Evolutionary conservation across 805 yeast genomes (phyloP).

Genomic region (Cephaloascus fragrans): DNA sequence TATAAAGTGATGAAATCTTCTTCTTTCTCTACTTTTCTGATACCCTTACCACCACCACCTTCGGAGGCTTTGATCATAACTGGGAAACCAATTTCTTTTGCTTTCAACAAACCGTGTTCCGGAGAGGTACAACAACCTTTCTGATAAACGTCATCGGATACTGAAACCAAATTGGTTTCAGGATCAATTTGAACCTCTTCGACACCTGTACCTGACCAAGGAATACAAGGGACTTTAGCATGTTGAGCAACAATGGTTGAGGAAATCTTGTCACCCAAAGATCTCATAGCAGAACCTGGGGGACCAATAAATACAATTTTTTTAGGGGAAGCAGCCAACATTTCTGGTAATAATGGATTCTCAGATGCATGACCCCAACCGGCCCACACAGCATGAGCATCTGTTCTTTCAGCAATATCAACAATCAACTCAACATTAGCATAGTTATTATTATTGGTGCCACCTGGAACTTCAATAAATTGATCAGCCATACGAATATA

Average conservation of each 20-base stretch:
- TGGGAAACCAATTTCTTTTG: constrained; percentile 88
- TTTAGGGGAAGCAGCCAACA: constrained; percentile 85
- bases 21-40: constrained; percentile 86
- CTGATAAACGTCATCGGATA: constrained; percentile 71
- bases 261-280: constrained; percentile 97
- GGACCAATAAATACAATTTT: constrained; percentile 95
- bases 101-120: constrained; percentile 82
- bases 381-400: constrained; percentile 99
- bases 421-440: constrained; percentile 97
- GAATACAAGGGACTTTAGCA: constrained; percentile 96
- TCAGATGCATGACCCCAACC: constrained; percentile 99
- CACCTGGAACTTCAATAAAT: constrained; percentile 97
- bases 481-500: constrained; percentile 99
- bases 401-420: constrained; percentile 92
- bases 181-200: constrained; percentile 66
- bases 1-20: constrained; percentile 69
- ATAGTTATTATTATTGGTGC: constrained; percentile 95
- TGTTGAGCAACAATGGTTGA: constrained; percentile 99
- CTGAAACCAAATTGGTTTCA: constrained; percentile 75
- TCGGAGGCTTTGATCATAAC: constrained; percentile 99
- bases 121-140: constrained; percentile 84
- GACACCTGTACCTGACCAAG: constrained; percentile 99
- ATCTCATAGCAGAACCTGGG: constrained; percentile 98
- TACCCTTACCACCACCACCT: constrained; percentile 99
- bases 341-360: constrained; percentile 90